These are phyloP conservation scores for Rhodosporidiobolus sp. DNA, from an alignment of 768 basidiomycete genomes.

Conservation along the genomic window DNA sequence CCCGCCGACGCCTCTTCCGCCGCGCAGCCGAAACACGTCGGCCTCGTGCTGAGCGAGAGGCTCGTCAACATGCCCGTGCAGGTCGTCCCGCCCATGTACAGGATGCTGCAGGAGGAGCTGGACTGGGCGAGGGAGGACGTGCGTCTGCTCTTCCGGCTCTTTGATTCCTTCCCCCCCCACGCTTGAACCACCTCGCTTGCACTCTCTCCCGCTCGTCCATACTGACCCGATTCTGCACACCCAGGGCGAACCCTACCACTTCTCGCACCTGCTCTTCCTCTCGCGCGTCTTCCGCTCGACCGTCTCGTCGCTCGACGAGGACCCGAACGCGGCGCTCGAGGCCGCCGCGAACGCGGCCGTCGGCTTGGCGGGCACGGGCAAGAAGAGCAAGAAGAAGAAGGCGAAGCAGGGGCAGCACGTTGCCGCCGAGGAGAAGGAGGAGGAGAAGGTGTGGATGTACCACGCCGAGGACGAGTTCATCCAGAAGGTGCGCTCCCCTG, in stretches of 20 bases:
- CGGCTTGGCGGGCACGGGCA: constrained; percentile 47
- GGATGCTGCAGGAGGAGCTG: constrained; percentile 81
- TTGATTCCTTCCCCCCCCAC: too few species aligned
- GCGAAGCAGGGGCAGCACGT: constrained; percentile 49
- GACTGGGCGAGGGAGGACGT: constrained; percentile 67
- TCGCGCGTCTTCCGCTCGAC: constrained; percentile 44
- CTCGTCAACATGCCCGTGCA: constrained; percentile 95
- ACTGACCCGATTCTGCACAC: background rate
- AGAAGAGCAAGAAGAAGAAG: constrained; percentile 32
- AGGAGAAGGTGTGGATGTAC: constrained; percentile 65
- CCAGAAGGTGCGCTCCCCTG: constrained; percentile 56
- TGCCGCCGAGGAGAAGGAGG: constrained; percentile 46
- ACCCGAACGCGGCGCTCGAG: constrained; percentile 59
- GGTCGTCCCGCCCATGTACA: constrained; percentile 85
- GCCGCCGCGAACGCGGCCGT: constrained; percentile 43
- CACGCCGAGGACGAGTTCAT: constrained; percentile 83
- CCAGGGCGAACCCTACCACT: constrained; percentile 41
- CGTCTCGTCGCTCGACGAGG: constrained; percentile 62
- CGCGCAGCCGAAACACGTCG: constrained; percentile 54
- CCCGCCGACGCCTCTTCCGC: constrained; percentile 25
- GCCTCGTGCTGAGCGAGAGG: constrained; percentile 79
- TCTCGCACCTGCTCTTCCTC: constrained; percentile 45
- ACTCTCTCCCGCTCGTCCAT: background rate
- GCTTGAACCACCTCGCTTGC: background rate
- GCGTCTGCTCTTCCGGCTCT: background rate